Conservation (phyloP, 2,329 filamentous ascomycete species). For the Sclerotinia nivalis region DNA sequence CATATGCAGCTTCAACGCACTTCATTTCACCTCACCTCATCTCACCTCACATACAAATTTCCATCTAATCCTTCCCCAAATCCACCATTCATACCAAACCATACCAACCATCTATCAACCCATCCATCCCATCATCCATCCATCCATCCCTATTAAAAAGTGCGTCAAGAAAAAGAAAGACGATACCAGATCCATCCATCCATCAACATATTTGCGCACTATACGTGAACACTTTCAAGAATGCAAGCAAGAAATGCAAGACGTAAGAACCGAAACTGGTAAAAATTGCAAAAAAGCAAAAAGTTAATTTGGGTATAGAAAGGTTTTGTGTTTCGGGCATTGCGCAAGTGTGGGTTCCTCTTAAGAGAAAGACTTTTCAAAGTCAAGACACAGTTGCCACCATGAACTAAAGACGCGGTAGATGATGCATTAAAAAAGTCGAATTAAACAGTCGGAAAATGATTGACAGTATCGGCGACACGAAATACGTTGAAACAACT, state of each 20-base stretch:
- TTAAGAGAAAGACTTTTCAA: conserved; percentile 9
- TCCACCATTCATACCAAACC: conserved; percentile 15
- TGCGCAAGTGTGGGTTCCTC: not conserved
- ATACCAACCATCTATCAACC: conserved; percentile 14
- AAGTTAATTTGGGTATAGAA: conserved; percentile 16
- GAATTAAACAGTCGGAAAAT: conserved; percentile 17
- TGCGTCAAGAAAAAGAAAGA: not conserved
- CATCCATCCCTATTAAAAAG: conserved; percentile 14
- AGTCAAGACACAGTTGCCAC: not conserved
- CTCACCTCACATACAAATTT: conserved; percentile 16
- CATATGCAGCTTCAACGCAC: not conserved
- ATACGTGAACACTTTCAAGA: not conserved
- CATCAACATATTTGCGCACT: not conserved
- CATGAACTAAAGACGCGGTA: conserved; percentile 8
- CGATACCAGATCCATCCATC: conserved; percentile 22
- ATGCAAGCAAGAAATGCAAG: not conserved
- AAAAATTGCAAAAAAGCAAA: not conserved
- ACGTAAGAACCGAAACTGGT: conserved; percentile 12
- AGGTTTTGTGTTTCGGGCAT: conserved; percentile 15
- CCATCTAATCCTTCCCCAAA: not conserved
- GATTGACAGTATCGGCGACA: not conserved
- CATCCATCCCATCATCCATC: conserved; percentile 9
- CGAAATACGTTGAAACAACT: not conserved
- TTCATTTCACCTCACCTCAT: not conserved
- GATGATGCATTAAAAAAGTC: conserved; percentile 7